Evolutionary conservation across 2,329 filamentous ascomycete species (phyloP), one percentile per base, ranked within the genome.

Genomic region (Ascocoryne sarcoides): DNA sequence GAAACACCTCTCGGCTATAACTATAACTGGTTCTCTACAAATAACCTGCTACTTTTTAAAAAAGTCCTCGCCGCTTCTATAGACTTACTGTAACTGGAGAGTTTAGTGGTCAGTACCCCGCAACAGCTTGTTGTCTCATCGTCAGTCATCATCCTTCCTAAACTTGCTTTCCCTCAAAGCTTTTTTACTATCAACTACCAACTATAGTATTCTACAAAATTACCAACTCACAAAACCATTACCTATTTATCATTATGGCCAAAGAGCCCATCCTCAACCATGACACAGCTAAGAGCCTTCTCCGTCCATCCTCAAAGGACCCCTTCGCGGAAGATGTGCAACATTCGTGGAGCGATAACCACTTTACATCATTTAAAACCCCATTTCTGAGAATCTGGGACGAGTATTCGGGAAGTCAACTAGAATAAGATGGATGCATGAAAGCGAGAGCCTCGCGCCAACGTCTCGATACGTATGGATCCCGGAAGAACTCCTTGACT

Each of bases 401-500:
- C 20, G 4, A 14, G 5, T 14, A 14, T 10, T 37, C 35, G 16
- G 35, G 35, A 29, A 37, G 35, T 18, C 18, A 37, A 17, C 35
- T 20, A 28, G 35, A n/a, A 10, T 14, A 28, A 4, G n/a, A 37
- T 23, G 23, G 23, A 7, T 5, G 20, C 23, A 47, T 45, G 43
- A 45, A 14, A 31, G 33, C 43, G 16, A 47, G 44, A 45, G 43
- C 18, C 15, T 16, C 37, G 21, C 43, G 18, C 29, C 36, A 39
- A 42, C 43, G 40, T 4, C 43, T 45, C 28, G 37, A 45, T 30
- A 47, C 42, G 10, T 21, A 18, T 4, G 30, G 29, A 45, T 36
- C 46, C 23, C 40, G 44, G 15, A 47, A 48, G 34, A 34, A 34
- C 14, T 47, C 40, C 15, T 43, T 48, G 40, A 38, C 40, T 32